Evolutionary conservation across 1,284 basidiomycete species (phyloP).

Genomic region (Jaminaea rosea): DNA sequence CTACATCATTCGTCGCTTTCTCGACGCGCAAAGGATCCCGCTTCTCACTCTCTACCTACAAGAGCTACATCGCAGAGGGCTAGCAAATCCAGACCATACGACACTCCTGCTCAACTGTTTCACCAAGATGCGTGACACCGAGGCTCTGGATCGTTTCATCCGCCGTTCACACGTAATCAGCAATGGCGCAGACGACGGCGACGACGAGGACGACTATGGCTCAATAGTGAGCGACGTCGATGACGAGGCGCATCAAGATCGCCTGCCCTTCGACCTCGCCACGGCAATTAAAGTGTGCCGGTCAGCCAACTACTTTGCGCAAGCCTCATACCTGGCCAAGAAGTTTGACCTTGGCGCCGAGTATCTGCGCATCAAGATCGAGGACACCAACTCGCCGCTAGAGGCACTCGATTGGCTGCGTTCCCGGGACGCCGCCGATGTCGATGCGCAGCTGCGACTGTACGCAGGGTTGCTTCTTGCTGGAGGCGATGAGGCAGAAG

Average conservation of each 20-base stretch:
- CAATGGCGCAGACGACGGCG: background rate
- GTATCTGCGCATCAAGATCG: constrained; percentile 85
- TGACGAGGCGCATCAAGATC: constrained; percentile 36
- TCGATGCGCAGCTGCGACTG: constrained; percentile 67
- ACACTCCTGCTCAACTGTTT: constrained; percentile 70
- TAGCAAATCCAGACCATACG: constrained; percentile 93
- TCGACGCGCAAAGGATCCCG: constrained; percentile 89
- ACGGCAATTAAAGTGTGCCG: constrained; percentile 93
- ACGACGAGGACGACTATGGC: constrained; percentile 1
- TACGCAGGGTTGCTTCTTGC: constrained; percentile 55
- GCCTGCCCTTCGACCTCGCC: constrained; percentile 88
- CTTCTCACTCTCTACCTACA: constrained; percentile 92
- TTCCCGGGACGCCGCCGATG: constrained; percentile 63
- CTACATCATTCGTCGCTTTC: constrained; percentile 90
- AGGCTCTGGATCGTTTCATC: constrained; percentile 81
- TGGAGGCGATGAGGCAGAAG: constrained; percentile 58
- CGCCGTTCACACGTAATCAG: constrained; percentile 48
- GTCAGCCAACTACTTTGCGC: constrained; percentile 89
- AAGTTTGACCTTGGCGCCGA: constrained; percentile 86
- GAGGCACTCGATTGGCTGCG: background rate
- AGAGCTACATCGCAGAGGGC: constrained; percentile 76
- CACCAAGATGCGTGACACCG: constrained; percentile 86
- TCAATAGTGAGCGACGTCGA: too few relatives aligned
- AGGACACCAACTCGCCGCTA: constrained; percentile 59
- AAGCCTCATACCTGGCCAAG: constrained; percentile 85